Evolutionary conservation across 345 rosid species (phyloP).

Genomic region (Lepidium didymum): DNA sequence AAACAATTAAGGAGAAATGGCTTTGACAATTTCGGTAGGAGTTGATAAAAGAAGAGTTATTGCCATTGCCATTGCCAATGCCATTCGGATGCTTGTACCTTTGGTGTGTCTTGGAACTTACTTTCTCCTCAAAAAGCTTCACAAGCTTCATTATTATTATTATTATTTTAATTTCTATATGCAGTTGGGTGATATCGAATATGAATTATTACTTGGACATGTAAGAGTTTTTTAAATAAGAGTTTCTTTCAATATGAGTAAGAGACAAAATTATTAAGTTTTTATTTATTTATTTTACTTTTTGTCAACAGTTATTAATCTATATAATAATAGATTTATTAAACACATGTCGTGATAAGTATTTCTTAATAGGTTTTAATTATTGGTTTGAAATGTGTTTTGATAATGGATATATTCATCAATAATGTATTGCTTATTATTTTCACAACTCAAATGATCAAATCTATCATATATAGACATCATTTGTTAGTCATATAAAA

Average conservation of each 20-base stretch:
- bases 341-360: not conserved
- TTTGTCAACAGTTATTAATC: too few relatives aligned
- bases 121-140: too few relatives aligned
- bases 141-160: too few relatives aligned
- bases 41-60: not conserved
- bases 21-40: not conserved
- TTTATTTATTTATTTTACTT: too few relatives aligned
- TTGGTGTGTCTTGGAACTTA: not conserved
- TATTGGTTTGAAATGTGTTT: not conserved
- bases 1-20: not conserved
- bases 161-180: too few relatives aligned
- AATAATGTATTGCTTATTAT: not conserved
- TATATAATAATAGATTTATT: not conserved
- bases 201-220: too few relatives aligned
- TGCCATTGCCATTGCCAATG: not conserved
- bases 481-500: not conserved
- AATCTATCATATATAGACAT: not conserved
- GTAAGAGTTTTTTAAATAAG: too few relatives aligned
- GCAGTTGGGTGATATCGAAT: too few relatives aligned
- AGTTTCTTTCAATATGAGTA: too few relatives aligned
- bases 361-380: too few relatives aligned
- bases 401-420: not conserved
- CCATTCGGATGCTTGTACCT: not conserved
- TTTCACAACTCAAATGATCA: not conserved
- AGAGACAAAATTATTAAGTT: too few relatives aligned